Evolutionary conservation across 169 alveolate species (phyloP), one percentile per base, ranked within the genome.

Genomic region (Plasmodium ovale): DNA sequence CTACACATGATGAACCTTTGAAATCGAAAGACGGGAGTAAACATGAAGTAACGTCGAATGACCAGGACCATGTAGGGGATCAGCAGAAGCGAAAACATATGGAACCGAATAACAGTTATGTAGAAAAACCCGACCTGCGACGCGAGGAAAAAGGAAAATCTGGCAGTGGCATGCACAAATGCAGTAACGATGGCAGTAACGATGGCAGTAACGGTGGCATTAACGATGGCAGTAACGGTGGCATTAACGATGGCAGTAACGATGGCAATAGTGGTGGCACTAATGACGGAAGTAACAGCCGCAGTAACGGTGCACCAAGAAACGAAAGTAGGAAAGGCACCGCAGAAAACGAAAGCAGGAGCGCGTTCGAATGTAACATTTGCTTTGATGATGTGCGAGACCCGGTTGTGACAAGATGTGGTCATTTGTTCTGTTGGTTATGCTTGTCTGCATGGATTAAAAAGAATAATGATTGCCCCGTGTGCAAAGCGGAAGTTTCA

Each of bases 391-490:
- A 96, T 33, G 99, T 98, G 21, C 94, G 95, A 47, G 99, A 98
- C 58, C 99, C 99, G 3, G 98, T 98, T 6, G 98, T 98, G 19
- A 97, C 99, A 10, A 94, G 95, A 42, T 98, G 99, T 91, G 99
- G 99, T 23, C 99, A 98, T 92, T 94, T 98, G 88, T 94, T 94
- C 65, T 94, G 99, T 92, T 98, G 99, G 99, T 93, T 94, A n/a
- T 98, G 99, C 87, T 92, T 98, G 39, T 96, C 92, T 67, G 94
- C 96, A 70, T 98, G 99, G 99, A 87, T 98, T 58, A 97, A 97
- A 74, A 92, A 97, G 53, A 96, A 96, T 54, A 93, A 94, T 89
- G 97, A 95, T 53, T 98, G 99, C 79, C 99, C 99, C 37, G 98
- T 96, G 39, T 98, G 99, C 84, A 97, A 98, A 72, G 96, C 98